phyloP scores from a whole-genome alignment of 768 basidiomycete genomes.

The Hygrophorus pudorinus region DNA sequence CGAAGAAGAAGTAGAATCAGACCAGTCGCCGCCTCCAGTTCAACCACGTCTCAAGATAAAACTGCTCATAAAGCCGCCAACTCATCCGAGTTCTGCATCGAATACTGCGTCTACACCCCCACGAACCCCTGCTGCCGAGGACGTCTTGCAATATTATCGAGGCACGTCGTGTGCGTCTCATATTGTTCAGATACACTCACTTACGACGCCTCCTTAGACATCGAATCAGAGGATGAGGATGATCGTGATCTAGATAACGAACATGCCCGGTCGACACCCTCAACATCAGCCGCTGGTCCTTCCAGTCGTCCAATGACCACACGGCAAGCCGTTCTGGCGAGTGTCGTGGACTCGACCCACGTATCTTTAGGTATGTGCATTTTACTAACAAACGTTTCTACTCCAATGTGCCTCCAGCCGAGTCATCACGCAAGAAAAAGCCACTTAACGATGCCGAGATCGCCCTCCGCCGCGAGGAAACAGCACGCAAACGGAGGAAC shows the following conservation, averaged over 20 bases:
- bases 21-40: constrained; percentile 18
- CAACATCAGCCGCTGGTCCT: constrained; percentile 1
- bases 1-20: constrained; percentile 15
- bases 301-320: constrained; percentile 34
- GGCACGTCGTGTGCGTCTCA: constrained; percentile 5
- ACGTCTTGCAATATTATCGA: constrained; percentile 9
- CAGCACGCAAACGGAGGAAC: too few relatives aligned
- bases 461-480: neutral
- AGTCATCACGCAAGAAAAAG: neutral
- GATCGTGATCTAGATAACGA: constrained; percentile 12
- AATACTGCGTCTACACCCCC: constrained; percentile 16
- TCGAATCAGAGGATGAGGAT: constrained; percentile 30
- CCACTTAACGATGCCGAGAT: too few relatives aligned
- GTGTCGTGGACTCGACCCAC: constrained; percentile 58
- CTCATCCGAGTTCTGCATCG: constrained; percentile 18
- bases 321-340: constrained; percentile 63
- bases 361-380: constrained; percentile 44
- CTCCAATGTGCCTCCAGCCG: neutral
- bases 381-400: neutral
- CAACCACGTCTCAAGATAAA: constrained; percentile 50
- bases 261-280: constrained; percentile 4
- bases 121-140: constrained; percentile 19
- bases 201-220: constrained; percentile 13
- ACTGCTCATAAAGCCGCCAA: constrained; percentile 37
- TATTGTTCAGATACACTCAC: neutral